These are phyloP conservation scores for Cucurbita ficifolia DNA, from an alignment of 306 rosid species.

Conservation along the genomic window DNA sequence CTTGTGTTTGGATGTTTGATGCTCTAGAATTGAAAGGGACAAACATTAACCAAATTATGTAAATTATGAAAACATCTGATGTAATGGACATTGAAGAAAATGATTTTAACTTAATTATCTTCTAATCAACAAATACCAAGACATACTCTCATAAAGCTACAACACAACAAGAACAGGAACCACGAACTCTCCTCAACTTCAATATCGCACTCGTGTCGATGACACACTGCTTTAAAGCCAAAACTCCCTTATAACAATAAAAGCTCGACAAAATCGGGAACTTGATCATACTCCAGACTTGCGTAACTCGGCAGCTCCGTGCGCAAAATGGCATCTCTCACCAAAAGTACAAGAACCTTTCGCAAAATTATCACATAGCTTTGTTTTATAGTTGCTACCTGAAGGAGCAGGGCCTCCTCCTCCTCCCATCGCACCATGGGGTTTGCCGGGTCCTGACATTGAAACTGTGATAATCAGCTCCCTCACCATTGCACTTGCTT, in stretches of 20 bases:
- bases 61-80: background rate
- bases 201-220: background rate
- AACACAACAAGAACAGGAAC: background rate
- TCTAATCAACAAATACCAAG: background rate
- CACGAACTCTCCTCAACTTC: background rate
- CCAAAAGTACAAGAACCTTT: slow-evolving; percentile 95
- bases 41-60: background rate
- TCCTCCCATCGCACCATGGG: slow-evolving; percentile 29
- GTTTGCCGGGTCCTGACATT: slow-evolving; percentile 41
- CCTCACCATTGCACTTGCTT: slow-evolving; percentile 77
- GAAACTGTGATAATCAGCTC: slow-evolving; percentile 50
- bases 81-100: background rate
- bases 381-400: slow-evolving; percentile 75
- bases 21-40: too few species aligned
- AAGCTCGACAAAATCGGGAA: slow-evolving; percentile 5
- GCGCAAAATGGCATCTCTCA: slow-evolving; percentile 94
- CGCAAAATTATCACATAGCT: slow-evolving; percentile 72
- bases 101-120: slow-evolving; percentile 2
- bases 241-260: slow-evolving; percentile 15
- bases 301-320: slow-evolving; percentile 73
- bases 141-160: background rate
- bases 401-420: slow-evolving; percentile 18
- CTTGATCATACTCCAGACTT: slow-evolving; percentile 29
- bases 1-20: too few species aligned
- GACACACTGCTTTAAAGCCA: background rate